Percentiles rank a stretch among this genome's conserved stretches.
Conservation (phyloP, 2,329 filamentous ascomycete genomes). For the Fusarium sp. region DNA sequence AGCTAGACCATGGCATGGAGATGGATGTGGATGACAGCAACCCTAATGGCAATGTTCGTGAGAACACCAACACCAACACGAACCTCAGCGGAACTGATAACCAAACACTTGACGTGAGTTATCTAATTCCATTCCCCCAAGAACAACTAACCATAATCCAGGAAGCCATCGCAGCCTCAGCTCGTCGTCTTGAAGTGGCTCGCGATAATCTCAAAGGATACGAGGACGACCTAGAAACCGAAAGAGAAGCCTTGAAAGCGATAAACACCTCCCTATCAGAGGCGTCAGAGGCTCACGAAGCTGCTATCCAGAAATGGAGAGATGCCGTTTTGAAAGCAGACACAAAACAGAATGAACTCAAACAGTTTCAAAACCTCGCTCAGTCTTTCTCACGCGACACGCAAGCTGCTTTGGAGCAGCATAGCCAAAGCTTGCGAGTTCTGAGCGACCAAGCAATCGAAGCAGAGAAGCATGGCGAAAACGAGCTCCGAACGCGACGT, state of each 20-base stretch:
- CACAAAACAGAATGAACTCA: conserved; percentile 1
- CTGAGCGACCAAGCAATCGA: not conserved
- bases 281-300: not conserved
- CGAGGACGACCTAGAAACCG: not conserved
- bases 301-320: not conserved
- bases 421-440: not conserved
- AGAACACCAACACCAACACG: not conserved
- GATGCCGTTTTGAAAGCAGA: not conserved
- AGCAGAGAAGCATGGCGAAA: not conserved
- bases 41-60: not conserved
- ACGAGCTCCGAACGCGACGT: not conserved
- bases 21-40: conserved; percentile 4
- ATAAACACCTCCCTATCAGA: not conserved
- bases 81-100: not conserved
- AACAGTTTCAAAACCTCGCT: not conserved
- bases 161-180: not conserved
- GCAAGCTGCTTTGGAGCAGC: not conserved
- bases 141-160: not conserved
- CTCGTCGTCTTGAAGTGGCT: not conserved
- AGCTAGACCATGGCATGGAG: not conserved
- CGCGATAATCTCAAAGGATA: not conserved
- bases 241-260: not conserved
- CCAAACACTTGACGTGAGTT: not conserved
- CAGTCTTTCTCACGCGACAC: conserved; percentile 1
- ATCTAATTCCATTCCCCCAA: fast-evolving